A percentile compares a stretch with the other conserved stretches of the same genome.
Evolutionary conservation across 805 yeast species (phyloP).

Genomic region (Yarrowia deformans): DNA sequence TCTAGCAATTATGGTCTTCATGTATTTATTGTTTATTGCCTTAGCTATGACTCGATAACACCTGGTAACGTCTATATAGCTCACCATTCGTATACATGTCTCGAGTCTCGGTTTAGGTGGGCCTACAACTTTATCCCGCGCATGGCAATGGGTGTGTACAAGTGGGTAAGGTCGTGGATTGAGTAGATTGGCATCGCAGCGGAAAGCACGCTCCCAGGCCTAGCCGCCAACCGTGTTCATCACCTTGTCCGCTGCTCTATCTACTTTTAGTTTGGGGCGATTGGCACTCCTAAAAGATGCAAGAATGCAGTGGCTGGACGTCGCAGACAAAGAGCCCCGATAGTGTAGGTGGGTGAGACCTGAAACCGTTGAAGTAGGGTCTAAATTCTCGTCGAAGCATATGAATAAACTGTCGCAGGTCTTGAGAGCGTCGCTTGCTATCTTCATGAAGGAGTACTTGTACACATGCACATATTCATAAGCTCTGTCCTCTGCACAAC

Average conservation of each 20-base stretch:
- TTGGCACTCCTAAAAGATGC: not conserved
- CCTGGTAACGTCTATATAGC: too few species aligned
- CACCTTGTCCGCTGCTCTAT: conserved; percentile 7
- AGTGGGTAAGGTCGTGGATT: too few species aligned
- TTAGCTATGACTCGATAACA: too few species aligned
- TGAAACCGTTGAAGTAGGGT: conserved; percentile 28
- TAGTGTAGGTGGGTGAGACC: conserved; percentile 22
- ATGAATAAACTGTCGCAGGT: not conserved
- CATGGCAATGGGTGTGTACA: too few species aligned
- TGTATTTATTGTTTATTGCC: too few species aligned
- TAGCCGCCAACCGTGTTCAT: conserved; percentile 2
- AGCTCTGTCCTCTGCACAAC: too few species aligned
- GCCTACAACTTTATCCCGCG: not conserved
- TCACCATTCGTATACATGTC: too few species aligned
- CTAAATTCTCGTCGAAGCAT: not conserved
- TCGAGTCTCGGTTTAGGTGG: not conserved
- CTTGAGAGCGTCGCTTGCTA: too few species aligned
- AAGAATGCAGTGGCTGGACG: conserved; percentile 3
- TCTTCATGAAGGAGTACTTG: too few species aligned
- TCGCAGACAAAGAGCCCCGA: not conserved
- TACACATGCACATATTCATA: too few species aligned
- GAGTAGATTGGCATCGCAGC: conserved; percentile 1
- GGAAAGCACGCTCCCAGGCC: not conserved
- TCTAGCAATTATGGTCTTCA: too few species aligned
- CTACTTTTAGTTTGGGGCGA: not conserved